Conservation (phyloP, 768 basidiomycete genomes). For the Amanita pseudoporphyria region DNA sequence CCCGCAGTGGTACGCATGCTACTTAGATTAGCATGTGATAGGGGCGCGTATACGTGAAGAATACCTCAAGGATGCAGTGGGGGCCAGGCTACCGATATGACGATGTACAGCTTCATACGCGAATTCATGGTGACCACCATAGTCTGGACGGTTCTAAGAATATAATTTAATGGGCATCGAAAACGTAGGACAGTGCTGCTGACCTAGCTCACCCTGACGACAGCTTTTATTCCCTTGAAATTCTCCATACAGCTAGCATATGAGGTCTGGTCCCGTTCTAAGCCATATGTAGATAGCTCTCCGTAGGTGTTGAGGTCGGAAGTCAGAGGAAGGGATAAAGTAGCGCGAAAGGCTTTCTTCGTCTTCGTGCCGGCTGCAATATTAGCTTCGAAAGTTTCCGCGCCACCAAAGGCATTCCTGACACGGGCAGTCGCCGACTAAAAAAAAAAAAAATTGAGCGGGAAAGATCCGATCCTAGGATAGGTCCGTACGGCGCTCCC, state of each 20-base stretch:
- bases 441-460: neutral
- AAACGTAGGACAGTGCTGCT: constrained; percentile 19
- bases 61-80: constrained; percentile 77
- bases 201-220: constrained; percentile 67
- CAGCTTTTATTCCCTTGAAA: constrained; percentile 53
- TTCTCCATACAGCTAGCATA: constrained; percentile 68
- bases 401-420: constrained; percentile 86
- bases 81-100: constrained; percentile 59
- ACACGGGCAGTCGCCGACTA: constrained; percentile 73
- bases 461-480: neutral
- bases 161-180: constrained; percentile 11
- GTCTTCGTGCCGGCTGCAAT: constrained; percentile 84
- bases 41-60: constrained; percentile 8
- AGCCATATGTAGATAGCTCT: constrained; percentile 60
- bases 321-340: constrained; percentile 53
- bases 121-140: constrained; percentile 57
- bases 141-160: constrained; percentile 25
- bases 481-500: constrained; percentile 70
- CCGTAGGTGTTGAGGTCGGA: constrained; percentile 56
- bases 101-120: constrained; percentile 79
- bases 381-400: constrained; percentile 79
- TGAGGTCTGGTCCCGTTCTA: constrained; percentile 71
- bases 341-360: constrained; percentile 68
- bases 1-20: constrained; percentile 86
- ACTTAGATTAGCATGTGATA: constrained; percentile 3